phyloP scores from a whole-genome alignment of 164 flowering plant genomes.

The Magnolia officinalis region DNA sequence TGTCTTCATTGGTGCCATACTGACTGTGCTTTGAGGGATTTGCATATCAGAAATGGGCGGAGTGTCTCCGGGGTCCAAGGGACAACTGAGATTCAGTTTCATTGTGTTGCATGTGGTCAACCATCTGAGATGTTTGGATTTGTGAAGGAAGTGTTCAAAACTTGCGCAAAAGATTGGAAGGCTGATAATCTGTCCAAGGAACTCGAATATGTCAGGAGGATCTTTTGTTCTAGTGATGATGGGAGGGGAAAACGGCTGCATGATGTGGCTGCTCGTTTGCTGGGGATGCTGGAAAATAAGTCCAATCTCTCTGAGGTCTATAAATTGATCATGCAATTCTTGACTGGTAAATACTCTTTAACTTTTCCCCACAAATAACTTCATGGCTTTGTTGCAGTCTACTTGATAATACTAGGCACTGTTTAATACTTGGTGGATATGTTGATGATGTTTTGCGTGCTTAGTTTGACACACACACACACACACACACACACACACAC shows the following conservation, averaged over 20 bases:
- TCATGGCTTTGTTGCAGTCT: background rate
- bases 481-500: too few relatives aligned
- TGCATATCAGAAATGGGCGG: conserved; percentile 68
- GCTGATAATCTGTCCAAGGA: conserved; percentile 65
- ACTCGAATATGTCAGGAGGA: conserved; percentile 78
- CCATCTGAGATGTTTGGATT: conserved; percentile 99
- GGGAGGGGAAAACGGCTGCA: conserved; percentile 65
- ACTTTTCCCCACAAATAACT: background rate
- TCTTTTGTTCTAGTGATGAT: conserved; percentile 69
- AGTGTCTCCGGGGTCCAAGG: conserved; percentile 48
- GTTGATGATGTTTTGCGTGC: background rate
- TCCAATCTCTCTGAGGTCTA: conserved; percentile 60
- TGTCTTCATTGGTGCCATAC: conserved; percentile 97
- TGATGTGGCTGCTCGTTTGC: conserved; percentile 54
- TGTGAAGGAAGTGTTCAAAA: conserved; percentile 83
- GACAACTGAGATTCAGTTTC: conserved; percentile 75
- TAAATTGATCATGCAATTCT: conserved; percentile 53
- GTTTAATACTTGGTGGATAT: background rate
- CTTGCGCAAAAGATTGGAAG: conserved; percentile 78
- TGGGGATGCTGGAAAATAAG: conserved; percentile 50
- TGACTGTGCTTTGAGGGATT: conserved; percentile 71
- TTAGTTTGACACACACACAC: too few relatives aligned
- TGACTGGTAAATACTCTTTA: conserved; percentile 53
- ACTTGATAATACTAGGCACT: background rate
- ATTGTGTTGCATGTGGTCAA: conserved; percentile 86